Percentiles rank a stretch among this genome's conserved stretches.
Conservation (phyloP, 495 filamentous ascomycete genomes). For the Letharia columbiana region DNA sequence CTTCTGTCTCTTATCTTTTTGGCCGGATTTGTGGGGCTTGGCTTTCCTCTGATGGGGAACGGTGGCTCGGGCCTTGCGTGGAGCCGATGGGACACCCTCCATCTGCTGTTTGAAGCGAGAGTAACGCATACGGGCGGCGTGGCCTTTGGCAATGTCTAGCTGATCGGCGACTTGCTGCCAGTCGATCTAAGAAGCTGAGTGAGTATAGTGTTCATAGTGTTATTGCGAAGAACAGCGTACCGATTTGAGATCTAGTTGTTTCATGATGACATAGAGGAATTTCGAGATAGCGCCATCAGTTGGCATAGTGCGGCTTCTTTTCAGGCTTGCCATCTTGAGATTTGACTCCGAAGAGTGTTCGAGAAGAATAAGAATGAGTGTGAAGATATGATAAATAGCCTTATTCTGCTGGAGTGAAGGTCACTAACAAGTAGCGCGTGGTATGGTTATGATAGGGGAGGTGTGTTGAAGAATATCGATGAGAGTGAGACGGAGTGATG, state of each 20-base stretch:
- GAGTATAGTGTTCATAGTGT: background rate
- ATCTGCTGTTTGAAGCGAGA: conserved; percentile 58
- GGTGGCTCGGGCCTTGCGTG: conserved; percentile 23
- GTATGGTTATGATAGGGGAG: background rate
- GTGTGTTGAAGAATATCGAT: background rate
- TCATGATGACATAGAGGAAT: conserved; percentile 68
- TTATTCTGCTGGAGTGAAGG: background rate
- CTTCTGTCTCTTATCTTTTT: conserved; percentile 2
- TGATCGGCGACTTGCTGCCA: conserved; percentile 61
- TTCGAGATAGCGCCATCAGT: conserved; percentile 42
- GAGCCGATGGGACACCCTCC: conserved; percentile 37
- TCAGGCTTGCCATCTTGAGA: conserved; percentile 24
- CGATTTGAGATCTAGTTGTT: conserved; percentile 64
- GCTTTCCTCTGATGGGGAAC: conserved; percentile 14
- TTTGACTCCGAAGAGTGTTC: background rate
- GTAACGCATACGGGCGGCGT: conserved; percentile 75
- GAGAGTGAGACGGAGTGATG: conserved; percentile 9
- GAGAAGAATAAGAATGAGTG: background rate
- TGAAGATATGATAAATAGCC: background rate
- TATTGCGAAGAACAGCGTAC: conserved; percentile 20
- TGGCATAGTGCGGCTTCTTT: conserved; percentile 40
- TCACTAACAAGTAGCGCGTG: background rate
- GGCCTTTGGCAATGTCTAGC: conserved; percentile 63
- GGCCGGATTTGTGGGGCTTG: conserved; percentile 22
- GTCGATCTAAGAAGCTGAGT: conserved; percentile 48